phyloP scores from a whole-genome alignment of 371 early-diverging fungal genomes.

The Mucor ambiguus region DNA sequence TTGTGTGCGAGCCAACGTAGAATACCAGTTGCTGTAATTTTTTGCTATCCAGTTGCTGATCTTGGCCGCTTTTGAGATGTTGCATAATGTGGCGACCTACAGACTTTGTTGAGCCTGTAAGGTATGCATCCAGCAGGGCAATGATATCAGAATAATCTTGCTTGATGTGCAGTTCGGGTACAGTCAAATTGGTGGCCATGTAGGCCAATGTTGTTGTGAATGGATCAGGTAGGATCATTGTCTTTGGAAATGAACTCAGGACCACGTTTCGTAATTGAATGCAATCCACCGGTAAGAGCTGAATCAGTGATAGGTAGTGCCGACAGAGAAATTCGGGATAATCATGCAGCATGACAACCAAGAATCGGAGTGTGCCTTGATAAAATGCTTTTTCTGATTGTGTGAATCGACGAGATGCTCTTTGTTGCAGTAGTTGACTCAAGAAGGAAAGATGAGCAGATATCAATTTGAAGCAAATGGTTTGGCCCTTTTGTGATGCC shows the following conservation, averaged over 20 bases:
- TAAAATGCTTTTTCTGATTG: conserved; percentile 63
- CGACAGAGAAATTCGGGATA: conserved; percentile 96
- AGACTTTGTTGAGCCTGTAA: background rate
- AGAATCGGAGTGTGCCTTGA: conserved; percentile 85
- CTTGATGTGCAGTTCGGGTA: conserved; percentile 3
- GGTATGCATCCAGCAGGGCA: conserved; percentile 5
- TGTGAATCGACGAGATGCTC: conserved; percentile 33
- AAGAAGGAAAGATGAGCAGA: conserved; percentile 82
- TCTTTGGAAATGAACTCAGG: conserved; percentile 90
- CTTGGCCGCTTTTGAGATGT: background rate
- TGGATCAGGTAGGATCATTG: conserved; percentile 95
- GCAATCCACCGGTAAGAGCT: conserved; percentile 88
- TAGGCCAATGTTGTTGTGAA: conserved; percentile 72
- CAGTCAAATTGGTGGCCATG: conserved; percentile 14
- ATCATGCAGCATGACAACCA: conserved; percentile 93
- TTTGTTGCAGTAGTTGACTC: conserved; percentile 73
- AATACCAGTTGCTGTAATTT: conserved; percentile 25
- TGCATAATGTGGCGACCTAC: conserved; percentile 6
- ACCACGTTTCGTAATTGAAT: conserved; percentile 95
- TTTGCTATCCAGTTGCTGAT: background rate
- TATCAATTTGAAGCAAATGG: conserved; percentile 80
- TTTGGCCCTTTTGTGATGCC: conserved; percentile 67
- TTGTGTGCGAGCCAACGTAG: conserved; percentile 35
- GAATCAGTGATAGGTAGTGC: conserved; percentile 87
- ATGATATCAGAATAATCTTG: conserved; percentile 5